A percentile compares a stretch with the other conserved stretches of the same genome.
Evolutionary conservation across 2,329 filamentous ascomycete genomes (phyloP).

Genomic region (Phialemonium atrogriseum): DNA sequence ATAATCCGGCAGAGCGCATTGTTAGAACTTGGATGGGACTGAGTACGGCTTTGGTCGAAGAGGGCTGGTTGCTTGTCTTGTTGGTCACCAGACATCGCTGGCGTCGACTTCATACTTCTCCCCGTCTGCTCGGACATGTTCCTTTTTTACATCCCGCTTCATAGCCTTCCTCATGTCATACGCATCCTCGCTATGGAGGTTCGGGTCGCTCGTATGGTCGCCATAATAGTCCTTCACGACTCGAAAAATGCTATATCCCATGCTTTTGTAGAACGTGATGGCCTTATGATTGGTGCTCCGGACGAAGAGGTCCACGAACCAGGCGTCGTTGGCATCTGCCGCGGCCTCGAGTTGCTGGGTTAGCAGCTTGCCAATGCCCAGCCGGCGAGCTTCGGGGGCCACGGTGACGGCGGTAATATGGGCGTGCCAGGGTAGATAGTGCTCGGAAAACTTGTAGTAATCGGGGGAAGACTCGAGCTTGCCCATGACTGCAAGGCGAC

Average conservation of each 20-base stretch:
- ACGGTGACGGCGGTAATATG: slow-evolving; percentile 96
- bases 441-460: slow-evolving; percentile 64
- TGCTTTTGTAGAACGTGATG: slow-evolving; percentile 77
- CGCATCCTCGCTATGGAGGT: slow-evolving; percentile 67
- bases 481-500: slow-evolving; percentile 87
- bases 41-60: too few species aligned
- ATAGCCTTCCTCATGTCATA: slow-evolving; percentile 95
- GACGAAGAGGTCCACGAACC: slow-evolving; percentile 96
- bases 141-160: slow-evolving; percentile 65
- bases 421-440: slow-evolving; percentile 98
- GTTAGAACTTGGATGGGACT: not conserved
- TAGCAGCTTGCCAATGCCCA: slow-evolving; percentile 79
- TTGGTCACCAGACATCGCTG: slow-evolving; percentile 71
- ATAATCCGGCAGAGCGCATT: not conserved
- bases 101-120: slow-evolving; percentile 71
- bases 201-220: slow-evolving; percentile 63
- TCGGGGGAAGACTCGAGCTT: slow-evolving; percentile 86
- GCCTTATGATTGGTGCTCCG: slow-evolving; percentile 80
- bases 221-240: slow-evolving; percentile 89
- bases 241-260: slow-evolving; percentile 88
- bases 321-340: slow-evolving; percentile 74
- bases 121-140: slow-evolving; percentile 74
- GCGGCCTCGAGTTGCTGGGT: slow-evolving; percentile 74
- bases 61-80: not conserved
- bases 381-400: slow-evolving; percentile 72